These are phyloP conservation scores for Pseudocercospora eumusae DNA, from an alignment of 2,329 filamentous ascomycete genomes.

Conservation along the genomic window DNA sequence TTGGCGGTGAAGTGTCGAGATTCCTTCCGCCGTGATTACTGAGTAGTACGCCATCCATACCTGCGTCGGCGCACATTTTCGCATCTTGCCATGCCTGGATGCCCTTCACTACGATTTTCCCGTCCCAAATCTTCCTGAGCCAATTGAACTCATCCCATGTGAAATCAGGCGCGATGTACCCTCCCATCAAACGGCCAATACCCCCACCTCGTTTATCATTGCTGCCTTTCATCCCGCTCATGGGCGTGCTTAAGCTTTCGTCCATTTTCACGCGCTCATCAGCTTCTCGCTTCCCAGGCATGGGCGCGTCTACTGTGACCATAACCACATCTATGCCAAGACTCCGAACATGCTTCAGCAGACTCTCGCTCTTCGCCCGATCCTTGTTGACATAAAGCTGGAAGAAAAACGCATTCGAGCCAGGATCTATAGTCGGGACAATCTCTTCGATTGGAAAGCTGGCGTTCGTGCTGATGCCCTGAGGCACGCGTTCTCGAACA, in stretches of 20 bases:
- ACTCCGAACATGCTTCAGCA: slow-evolving; percentile 51
- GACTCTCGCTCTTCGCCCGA: slow-evolving; percentile 52
- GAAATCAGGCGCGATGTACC: slow-evolving; percentile 59
- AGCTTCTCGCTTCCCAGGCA: slow-evolving; percentile 57
- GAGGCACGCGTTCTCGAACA: slow-evolving; percentile 32
- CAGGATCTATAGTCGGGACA: slow-evolving; percentile 29
- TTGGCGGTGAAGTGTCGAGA: slow-evolving; percentile 50
- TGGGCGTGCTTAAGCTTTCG: slow-evolving; percentile 50
- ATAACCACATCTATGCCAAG: slow-evolving; percentile 57
- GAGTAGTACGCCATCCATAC: slow-evolving; percentile 51
- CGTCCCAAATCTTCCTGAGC: slow-evolving; percentile 45
- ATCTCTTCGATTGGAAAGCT: slow-evolving; percentile 40
- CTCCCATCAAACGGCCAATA: slow-evolving; percentile 57
- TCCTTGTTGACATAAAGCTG: slow-evolving; percentile 65
- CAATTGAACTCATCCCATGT: slow-evolving; percentile 52
- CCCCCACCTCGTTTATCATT: slow-evolving; percentile 59
- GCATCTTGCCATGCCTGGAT: slow-evolving; percentile 47
- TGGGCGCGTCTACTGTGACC: slow-evolving; percentile 61
- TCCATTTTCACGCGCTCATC: slow-evolving; percentile 53
- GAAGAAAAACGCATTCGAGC: slow-evolving; percentile 52
- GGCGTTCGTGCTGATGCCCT: slow-evolving; percentile 40
- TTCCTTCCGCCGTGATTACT: slow-evolving; percentile 58
- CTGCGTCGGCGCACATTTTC: slow-evolving; percentile 45
- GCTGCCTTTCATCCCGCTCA: slow-evolving; percentile 53
- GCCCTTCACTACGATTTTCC: slow-evolving; percentile 50